phyloP scores from a whole-genome alignment of 805 yeast genomes.

The Metschnikowia sp. region DNA sequence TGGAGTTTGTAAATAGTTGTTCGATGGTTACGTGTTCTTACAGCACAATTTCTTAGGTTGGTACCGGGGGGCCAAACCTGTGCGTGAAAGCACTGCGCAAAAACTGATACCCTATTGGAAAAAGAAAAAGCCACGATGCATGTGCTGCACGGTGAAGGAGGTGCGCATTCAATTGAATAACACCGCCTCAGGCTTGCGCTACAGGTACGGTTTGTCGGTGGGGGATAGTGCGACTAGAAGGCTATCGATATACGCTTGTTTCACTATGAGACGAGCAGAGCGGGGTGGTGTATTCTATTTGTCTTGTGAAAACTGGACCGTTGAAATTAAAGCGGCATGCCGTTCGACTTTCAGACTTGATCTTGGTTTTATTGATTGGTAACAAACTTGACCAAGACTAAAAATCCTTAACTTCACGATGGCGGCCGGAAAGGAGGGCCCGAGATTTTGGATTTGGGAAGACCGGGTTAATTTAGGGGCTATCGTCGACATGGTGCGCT shows the following conservation, averaged over 20 bases:
- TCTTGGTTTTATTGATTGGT: too few species aligned
- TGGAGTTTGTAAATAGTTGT: background rate
- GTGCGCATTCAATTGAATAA: background rate
- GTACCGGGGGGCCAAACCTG: conserved; percentile 6
- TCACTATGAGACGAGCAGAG: background rate
- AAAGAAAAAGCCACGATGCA: conserved; percentile 1
- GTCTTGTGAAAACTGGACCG: too few species aligned
- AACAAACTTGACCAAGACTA: too few species aligned
- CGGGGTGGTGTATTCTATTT: background rate
- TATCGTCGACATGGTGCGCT: too few species aligned
- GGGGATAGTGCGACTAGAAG: background rate
- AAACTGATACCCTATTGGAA: background rate
- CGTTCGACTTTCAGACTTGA: too few species aligned
- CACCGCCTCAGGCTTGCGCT: background rate
- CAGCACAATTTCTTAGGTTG: background rate
- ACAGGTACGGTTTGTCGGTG: conserved; percentile 3
- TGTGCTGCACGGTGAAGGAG: background rate
- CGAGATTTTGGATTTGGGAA: too few species aligned
- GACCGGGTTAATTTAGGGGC: too few species aligned
- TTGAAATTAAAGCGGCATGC: too few species aligned
- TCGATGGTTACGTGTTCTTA: background rate
- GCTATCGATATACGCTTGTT: background rate
- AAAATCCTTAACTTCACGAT: too few species aligned
- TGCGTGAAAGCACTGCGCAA: conserved; percentile 7
- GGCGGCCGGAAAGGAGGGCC: too few species aligned